These are phyloP conservation scores for Colletotrichum sp. DNA, from an alignment of 2,329 filamentous ascomycete genomes.

Conservation along the genomic window DNA sequence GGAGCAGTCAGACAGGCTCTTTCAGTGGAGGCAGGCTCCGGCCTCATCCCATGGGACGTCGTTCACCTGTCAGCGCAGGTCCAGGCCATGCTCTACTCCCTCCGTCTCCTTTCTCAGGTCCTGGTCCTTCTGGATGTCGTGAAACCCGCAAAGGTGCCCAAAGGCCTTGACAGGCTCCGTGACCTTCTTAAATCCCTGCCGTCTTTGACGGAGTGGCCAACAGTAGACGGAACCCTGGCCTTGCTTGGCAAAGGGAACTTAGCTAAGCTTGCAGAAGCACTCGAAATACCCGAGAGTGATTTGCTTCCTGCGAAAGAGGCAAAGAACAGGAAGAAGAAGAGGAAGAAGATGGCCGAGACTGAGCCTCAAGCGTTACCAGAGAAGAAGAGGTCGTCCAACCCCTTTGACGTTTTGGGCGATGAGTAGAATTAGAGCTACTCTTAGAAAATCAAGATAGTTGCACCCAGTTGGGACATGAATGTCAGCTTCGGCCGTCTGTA, in stretches of 20 bases:
- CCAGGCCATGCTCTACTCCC: slow-evolving; percentile 65
- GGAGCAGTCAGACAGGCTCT: slow-evolving; percentile 20
- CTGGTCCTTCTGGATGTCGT: slow-evolving; percentile 36
- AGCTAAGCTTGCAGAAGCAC: not conserved
- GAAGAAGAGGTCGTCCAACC: slow-evolving; percentile 15
- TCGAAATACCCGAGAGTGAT: not conserved
- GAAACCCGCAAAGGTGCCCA: not conserved
- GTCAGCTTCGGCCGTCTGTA: not conserved
- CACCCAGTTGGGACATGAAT: not conserved
- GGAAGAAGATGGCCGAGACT: not conserved
- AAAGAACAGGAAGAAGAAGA: slow-evolving; percentile 9
- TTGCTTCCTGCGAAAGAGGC: slow-evolving; percentile 11
- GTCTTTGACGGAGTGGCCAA: slow-evolving; percentile 3
- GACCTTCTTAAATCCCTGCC: slow-evolving; percentile 1
- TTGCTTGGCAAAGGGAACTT: not conserved
- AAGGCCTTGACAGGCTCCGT: not conserved
- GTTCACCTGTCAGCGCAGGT: slow-evolving; percentile 67
- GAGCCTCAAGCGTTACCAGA: not conserved
- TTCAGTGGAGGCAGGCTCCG: slow-evolving; percentile 20
- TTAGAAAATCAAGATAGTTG: not conserved
- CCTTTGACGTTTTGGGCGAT: not conserved
- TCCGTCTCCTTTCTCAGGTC: slow-evolving; percentile 60
- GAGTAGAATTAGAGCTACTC: not conserved
- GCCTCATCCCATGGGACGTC: slow-evolving; percentile 53
- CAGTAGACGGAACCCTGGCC: not conserved